These are phyloP conservation scores for Miscanthus lutarioriparius DNA, from an alignment of 176 grass and related monocot species.

Conservation along the genomic window DNA sequence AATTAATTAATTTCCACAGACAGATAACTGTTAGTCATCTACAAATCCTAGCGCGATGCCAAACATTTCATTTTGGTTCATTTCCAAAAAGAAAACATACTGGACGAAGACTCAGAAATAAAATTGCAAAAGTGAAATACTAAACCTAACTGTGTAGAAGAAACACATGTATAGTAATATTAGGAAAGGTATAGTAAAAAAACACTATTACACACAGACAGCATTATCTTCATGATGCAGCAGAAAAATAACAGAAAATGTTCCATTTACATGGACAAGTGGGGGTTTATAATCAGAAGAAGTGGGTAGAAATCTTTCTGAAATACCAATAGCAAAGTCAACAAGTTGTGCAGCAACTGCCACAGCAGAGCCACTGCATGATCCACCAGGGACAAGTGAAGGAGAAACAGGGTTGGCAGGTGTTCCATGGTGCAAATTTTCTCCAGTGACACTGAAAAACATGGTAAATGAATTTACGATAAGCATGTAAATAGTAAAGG, in stretches of 20 bases:
- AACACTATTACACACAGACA: slow-evolving; percentile 15
- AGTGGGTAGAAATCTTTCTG: background rate
- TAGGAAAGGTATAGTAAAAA: slow-evolving; percentile 4
- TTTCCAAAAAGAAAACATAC: background rate
- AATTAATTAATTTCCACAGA: background rate
- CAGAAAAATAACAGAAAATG: background rate
- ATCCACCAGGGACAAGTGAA: slow-evolving; percentile 74
- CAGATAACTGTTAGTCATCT: background rate
- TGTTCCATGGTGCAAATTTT: slow-evolving; percentile 75
- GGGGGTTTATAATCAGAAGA: background rate
- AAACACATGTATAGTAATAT: background rate
- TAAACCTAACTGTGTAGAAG: background rate
- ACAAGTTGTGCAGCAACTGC: slow-evolving; percentile 81
- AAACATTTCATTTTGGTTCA: background rate
- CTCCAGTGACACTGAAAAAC: slow-evolving; percentile 75
- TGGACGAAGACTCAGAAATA: background rate
- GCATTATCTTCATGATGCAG: background rate
- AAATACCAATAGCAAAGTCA: slow-evolving; percentile 92
- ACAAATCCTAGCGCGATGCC: background rate
- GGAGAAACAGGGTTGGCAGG: slow-evolving; percentile 67
- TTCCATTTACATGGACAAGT: slow-evolving; percentile 13
- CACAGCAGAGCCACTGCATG: slow-evolving; percentile 87
- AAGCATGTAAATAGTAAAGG: background rate
- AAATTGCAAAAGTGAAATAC: background rate
- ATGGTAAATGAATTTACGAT: slow-evolving; percentile 2